A percentile compares a stretch with the other conserved stretches of the same genome.
Conservation (phyloP, 345 rosid species). For the Acer yangbiense region DNA sequence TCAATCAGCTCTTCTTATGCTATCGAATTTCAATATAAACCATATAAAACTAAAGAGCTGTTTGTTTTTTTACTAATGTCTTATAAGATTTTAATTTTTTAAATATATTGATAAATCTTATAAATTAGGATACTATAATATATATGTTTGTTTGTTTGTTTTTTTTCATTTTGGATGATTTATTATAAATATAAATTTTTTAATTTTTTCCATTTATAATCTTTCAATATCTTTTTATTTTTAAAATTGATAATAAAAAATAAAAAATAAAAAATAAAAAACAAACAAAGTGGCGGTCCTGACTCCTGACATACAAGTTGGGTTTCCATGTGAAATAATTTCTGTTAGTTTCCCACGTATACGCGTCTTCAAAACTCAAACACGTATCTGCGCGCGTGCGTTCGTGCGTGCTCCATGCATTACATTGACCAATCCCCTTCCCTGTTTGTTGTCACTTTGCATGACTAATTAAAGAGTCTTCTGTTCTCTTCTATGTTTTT, state of each 20-base stretch:
- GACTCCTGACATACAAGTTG: constrained; percentile 26
- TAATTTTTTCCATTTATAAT: too few relatives aligned
- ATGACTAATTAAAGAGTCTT: background rate
- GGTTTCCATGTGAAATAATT: constrained; percentile 34
- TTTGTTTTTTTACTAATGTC: too few relatives aligned
- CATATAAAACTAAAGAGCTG: background rate
- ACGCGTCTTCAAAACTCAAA: constrained; percentile 24
- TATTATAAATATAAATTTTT: too few relatives aligned
- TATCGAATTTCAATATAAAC: background rate
- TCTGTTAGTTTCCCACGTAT: constrained; percentile 11
- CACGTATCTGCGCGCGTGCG: background rate
- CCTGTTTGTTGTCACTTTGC: constrained; percentile 6
- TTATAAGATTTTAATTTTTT: too few relatives aligned
- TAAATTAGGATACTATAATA: too few relatives aligned
- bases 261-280: too few relatives aligned
- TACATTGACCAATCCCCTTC: background rate
- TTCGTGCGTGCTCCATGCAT: constrained; percentile 7
- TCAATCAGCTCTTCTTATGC: background rate
- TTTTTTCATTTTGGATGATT: too few relatives aligned
- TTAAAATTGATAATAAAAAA: too few relatives aligned
- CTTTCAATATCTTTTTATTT: too few relatives aligned
- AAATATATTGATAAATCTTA: too few relatives aligned
- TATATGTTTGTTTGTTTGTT: too few relatives aligned
- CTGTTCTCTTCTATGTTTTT: background rate
- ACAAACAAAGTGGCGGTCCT: constrained; percentile 16